Evolutionary conservation across 164 flowering plant genomes (phyloP), one percentile per base, ranked within the genome.

Genomic region (Houttuynia cordata): DNA sequence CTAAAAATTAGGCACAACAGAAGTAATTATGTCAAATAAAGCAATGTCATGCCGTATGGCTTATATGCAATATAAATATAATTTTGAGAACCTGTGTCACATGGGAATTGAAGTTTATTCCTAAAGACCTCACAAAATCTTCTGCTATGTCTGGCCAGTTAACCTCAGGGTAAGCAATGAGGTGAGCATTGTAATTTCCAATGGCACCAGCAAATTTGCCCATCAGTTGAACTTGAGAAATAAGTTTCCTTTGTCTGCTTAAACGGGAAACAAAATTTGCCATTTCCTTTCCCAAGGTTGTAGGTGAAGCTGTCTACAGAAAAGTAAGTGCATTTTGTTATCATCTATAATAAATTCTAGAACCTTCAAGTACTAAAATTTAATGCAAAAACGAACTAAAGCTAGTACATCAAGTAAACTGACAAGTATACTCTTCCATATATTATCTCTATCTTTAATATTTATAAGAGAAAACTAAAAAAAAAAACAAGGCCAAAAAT

Each of bases 191-290:
- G 69, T 90, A 90, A 50, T 90, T 93, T 56, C 99, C 97, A 68
- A 88, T 92, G 15, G 97, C 99, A 72, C 97, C 99, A 55, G 96
- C 92, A 77, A 93, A 88, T 75, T 93, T 93, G 59, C 99, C 97
- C 78, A 83, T 62, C 13, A 88, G 65, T 66, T 75, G 71, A 66
- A 83, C 79, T 66, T 78, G 68, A 65, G 87, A 83, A 61, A 86
- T 66, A 10, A 68, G 67, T 56, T 53, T 61, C 70, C 86, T 81
- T 75, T 81, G 83, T 64, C 74, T 68, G 72, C 83, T 80, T 70
- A 90, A 74, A 67, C 99, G 83, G 65, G 73, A 67, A 62, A 81
- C 86, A 73, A 93, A 93, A 60, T 81, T 77, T 19, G 90, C 78
- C 87, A 90, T 84, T 81, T 87, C 97, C 76, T 93, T 90, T 56